These are phyloP conservation scores for Coemansia sp. DNA, from an alignment of 192 early-diverging fungal genomes.

Conservation along the genomic window DNA sequence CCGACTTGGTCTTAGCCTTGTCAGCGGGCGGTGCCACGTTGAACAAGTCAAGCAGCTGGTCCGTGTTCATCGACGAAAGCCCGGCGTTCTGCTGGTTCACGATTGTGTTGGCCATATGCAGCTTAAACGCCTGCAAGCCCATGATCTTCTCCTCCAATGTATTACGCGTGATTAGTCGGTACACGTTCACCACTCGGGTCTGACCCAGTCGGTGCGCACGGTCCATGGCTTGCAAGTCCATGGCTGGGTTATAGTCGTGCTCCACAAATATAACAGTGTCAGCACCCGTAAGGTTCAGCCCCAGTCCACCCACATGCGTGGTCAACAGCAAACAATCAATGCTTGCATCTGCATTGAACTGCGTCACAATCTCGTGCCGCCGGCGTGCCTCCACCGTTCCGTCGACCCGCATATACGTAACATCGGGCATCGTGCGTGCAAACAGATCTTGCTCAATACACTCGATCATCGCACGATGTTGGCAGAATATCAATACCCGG, in stretches of 20 bases:
- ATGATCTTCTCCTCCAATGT: conserved; percentile 99
- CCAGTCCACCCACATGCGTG: conserved; percentile 95
- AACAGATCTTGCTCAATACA: conserved; percentile 93
- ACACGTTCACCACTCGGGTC: conserved; percentile 96
- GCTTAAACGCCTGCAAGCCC: conserved; percentile 98
- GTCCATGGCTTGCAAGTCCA: conserved; percentile 99
- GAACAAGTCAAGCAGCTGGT: conserved; percentile 93
- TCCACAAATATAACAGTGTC: conserved; percentile 99
- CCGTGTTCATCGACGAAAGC: conserved; percentile 92
- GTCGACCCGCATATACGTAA: conserved; percentile 93
- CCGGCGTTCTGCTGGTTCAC: conserved; percentile 97
- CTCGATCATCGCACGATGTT: conserved; percentile 94
- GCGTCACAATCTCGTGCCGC: conserved; percentile 88
- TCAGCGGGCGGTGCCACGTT: conserved; percentile 58
- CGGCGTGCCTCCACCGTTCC: conserved; percentile 78
- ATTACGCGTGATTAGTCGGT: conserved; percentile 94
- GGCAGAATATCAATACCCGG: conserved; percentile 95
- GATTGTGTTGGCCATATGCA: conserved; percentile 93
- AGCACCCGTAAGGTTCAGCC: conserved; percentile 97
- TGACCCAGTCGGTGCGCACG: conserved; percentile 98
- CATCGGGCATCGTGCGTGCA: conserved; percentile 75
- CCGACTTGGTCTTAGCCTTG: conserved; percentile 3
- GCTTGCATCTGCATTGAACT: conserved; percentile 94
- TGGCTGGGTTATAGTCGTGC: conserved; percentile 99
- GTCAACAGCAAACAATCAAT: conserved; percentile 95